Percentiles rank a stretch among this genome's conserved stretches.
Conservation (phyloP, 805 yeast genomes). For the Pichia gijzeniarum region DNA sequence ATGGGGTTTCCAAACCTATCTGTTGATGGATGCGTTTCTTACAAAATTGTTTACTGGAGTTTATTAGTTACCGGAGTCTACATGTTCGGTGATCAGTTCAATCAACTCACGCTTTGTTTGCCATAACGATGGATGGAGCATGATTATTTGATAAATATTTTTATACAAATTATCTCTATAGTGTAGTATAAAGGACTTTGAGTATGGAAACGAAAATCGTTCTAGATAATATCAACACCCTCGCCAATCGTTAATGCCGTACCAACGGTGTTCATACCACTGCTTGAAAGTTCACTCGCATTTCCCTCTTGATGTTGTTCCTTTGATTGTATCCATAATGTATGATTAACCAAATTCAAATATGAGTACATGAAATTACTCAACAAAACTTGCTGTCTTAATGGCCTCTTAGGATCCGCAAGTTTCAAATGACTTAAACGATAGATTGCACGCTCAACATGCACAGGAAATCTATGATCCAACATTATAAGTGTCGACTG, state of each 20-base stretch:
- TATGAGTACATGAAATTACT: constrained; percentile 98
- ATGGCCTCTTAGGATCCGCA: constrained; percentile 88
- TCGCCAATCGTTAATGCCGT: too few relatives aligned
- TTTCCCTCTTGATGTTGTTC: constrained; percentile 35
- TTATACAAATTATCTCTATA: too few relatives aligned
- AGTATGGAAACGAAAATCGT: too few relatives aligned
- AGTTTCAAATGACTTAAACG: constrained; percentile 86
- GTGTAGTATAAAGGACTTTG: too few relatives aligned
- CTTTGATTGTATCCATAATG: constrained; percentile 64
- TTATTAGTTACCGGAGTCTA: constrained; percentile 39
- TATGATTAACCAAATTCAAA: constrained; percentile 89
- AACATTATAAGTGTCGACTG: constrained; percentile 72
- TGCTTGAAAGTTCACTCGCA: background rate
- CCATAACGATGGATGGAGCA: too few relatives aligned
- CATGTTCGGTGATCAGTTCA: constrained; percentile 31
- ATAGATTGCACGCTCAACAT: constrained; percentile 93
- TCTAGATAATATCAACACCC: too few relatives aligned
- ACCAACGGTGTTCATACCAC: too few relatives aligned
- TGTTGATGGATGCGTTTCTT: constrained; percentile 10
- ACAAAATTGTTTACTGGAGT: constrained; percentile 32
- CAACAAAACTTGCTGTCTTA: constrained; percentile 85
- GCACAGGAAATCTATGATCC: constrained; percentile 84
- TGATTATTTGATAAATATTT: too few relatives aligned
- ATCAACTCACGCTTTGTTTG: background rate
- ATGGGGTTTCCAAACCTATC: constrained; percentile 54